Percentiles rank a stretch among this genome's conserved stretches.
Conservation (phyloP, 192 early-diverging fungal species). For the Oehlia diaphana region DNA sequence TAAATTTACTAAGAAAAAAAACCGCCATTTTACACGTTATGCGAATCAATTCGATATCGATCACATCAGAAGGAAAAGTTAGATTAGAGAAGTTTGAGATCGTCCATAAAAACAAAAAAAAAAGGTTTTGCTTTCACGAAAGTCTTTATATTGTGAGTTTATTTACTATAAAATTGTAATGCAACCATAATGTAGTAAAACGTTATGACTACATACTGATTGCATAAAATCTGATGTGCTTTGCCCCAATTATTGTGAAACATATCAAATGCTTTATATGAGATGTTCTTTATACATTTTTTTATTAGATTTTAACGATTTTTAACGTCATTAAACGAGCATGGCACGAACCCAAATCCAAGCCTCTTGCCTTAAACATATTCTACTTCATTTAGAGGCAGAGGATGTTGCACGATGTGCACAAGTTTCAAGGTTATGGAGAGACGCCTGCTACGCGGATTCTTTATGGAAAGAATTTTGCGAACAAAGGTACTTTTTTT, state of each 20-base stretch:
- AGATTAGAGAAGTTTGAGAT: too few species aligned
- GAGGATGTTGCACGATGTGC: conserved; percentile 25
- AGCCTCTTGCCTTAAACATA: conserved; percentile 21
- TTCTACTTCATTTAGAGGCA: conserved; percentile 23
- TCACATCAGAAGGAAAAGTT: neutral
- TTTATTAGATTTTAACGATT: neutral
- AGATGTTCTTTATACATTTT: conserved; percentile 1
- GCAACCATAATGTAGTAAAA: neutral
- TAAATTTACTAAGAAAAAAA: neutral
- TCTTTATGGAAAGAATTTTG: conserved; percentile 28
- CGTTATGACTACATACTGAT: neutral
- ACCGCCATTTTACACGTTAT: neutral
- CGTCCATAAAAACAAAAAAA: neutral
- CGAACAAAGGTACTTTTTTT: conserved; percentile 8
- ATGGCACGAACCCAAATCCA: conserved; percentile 20
- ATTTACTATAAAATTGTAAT: neutral
- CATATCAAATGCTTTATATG: neutral
- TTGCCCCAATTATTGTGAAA: neutral
- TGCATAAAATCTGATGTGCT: neutral
- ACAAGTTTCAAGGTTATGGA: conserved; percentile 27
- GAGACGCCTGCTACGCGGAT: conserved; percentile 22
- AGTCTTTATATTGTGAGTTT: neutral
- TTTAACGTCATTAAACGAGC: neutral
- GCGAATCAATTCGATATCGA: neutral
- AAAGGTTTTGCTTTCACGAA: neutral